Base-by-base conservation (phyloP, 257 asterid species). In the Solanum gracilifrons region DNA sequence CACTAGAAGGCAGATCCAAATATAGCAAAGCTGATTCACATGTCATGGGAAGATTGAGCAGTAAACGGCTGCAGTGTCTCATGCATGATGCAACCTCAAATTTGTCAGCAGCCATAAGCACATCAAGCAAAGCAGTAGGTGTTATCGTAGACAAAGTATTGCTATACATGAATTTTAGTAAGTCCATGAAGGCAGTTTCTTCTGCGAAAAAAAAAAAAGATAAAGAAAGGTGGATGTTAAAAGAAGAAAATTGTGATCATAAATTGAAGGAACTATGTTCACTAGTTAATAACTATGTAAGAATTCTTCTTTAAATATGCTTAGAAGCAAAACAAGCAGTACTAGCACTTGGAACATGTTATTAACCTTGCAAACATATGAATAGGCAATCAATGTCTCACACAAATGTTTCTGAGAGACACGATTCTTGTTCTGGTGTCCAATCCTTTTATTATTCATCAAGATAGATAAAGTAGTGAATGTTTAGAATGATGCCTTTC, bases 11-110 rank as follows among this genome's bases (percentile, higher is more conserved):
- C 51, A 86, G 88, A 60, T 86, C 84, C 88, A 86, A 86, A 86
- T 73, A 73, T 18, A 48, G 31, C 71, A 73, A 48, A 41, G 88
- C 88, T 32, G 74, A 71, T 86, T 86, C 88, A 73, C 88, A 86
- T 21, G 88, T 86, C 88, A 86, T 86, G 84, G 84, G 88, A 71
- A 46, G 73, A 86, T 86, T 77, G 33, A 32, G 74, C 73, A 86
- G 36, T 73, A 86, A 73, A 32, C 58, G 43, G 84, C 88, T 86
- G 73, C 88, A 72, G 88, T 86, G 33, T 73, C 84, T 86, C 84
- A 86, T 73, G 84, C 88, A 86, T 48, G 88, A 86, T 86, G 88
- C 84, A 51, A 86, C 88, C 74, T 86, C 88, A 73, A 86, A 86
- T 48, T 86, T 73, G 46, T 86, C 84, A 73, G 88, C 88, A 86